Evolutionary conservation across 257 asterid species (phyloP), one percentile per base, ranked within the genome.

Genomic region (Orobanche coerulescens): DNA sequence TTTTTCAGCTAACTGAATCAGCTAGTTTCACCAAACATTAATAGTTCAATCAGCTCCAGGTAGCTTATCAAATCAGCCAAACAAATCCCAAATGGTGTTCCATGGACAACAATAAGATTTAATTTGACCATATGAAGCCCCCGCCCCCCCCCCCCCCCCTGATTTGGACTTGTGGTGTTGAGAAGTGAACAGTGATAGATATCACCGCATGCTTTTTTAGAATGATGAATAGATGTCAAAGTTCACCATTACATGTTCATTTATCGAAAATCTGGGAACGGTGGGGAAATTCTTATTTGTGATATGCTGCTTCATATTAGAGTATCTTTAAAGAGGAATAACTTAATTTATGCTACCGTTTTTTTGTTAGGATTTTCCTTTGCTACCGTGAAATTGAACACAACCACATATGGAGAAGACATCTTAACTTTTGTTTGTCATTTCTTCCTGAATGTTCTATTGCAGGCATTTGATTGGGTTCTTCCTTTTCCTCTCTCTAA

Each of bases 381-480:
- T 1, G 4, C 13, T 56, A 15, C 18, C 4, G 8, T 26, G 37
- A 23, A 18, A 5, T 26, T 26, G 31, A 1, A n/a, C n/a, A n/a
- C n/a, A n/a, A n/a, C n/a, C n/a, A n/a, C n/a, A n/a, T n/a, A n/a
- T n/a, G n/a, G n/a, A n/a, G n/a, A n/a, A n/a, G n/a, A n/a, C n/a
- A n/a, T n/a, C n/a, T n/a, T n/a, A n/a, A n/a, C n/a, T n/a, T n/a
- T n/a, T n/a, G n/a, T n/a, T n/a, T n/a, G n/a, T n/a, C n/a, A n/a
- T n/a, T n/a, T n/a, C n/a, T n/a, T n/a, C n/a, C n/a, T n/a, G n/a
- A n/a, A n/a, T n/a, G n/a, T n/a, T n/a, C n/a, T n/a, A n/a, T n/a
- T 72, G 80, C 91, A 89, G 99, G 86, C 99, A 93, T 79, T 87
- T 93, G 80, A 85, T 93, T 68, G 99, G 99, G 59, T 93, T 93